Evolutionary conservation across 306 rosid species (phyloP), one percentile per base, ranked within the genome.

Genomic region (Oemleria cerasiformis): DNA sequence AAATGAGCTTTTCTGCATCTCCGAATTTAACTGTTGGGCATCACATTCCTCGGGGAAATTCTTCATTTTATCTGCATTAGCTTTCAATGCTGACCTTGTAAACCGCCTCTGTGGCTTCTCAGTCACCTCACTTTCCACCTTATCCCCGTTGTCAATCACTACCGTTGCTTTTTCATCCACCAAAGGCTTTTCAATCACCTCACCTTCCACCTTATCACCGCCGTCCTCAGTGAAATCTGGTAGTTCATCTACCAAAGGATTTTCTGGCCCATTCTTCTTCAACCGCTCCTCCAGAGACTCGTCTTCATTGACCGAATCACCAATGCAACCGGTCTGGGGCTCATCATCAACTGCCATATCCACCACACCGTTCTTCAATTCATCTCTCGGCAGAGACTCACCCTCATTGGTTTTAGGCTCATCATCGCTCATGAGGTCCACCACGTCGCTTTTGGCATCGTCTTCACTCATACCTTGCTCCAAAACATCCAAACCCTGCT

Each of bases 401-500:
- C 63, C 81, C 9, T 47, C 72, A 3, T 60, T 77, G 56, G 78
- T 83, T 75, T 77, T 88, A 0, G 87, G 91, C 65, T 85, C 95
- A 8, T 92, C 97, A 10, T 90, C 97, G 74, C 96, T 84, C 20
- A 54, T 59, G 38, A 80, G 71, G 65, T 93, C 94, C 64, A 85
- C 96, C 72, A 85, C 96, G 6, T 88, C 97, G 43, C 96, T 86
- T 48, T 84, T 80, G 1, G 88, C 97, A 73, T 90, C 91, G 77
- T 88, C 96, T 70, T 90, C 93, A 68, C 90, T 84, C 77, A 80
- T 59, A 6, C 12, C 20, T 63, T 62, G 73, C 40, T 21, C 82
- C 73, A 62, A 38, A 30, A 41, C 73, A 23, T 68, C 81, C 67
- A 21, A 50, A 14, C 25, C 56, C 73, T 44, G 63, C 38, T 20